Evolutionary conservation across 768 basidiomycete species (phyloP), one percentile per base, ranked within the genome.

Genomic region (Lyophyllum shimeji): DNA sequence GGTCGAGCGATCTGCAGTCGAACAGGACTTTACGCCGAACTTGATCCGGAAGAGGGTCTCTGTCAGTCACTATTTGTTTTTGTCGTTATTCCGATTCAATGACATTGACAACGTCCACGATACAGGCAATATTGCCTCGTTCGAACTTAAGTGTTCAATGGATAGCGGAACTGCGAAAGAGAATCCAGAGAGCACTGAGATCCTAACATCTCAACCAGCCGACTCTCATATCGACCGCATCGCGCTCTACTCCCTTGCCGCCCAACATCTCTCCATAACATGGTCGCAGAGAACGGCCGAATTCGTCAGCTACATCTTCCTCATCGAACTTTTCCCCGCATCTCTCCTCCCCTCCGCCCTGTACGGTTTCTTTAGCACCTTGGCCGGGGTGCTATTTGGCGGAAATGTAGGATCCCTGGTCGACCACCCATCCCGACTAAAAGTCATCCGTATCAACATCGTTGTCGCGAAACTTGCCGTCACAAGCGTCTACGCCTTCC

Each of bases 261-360:
- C 39, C 15, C 39, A 40, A 18, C 39, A 40, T 18, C 9, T 40
- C 39, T 40, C 39, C 39, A n/a, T 40, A 40, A 40, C 45, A 24
- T 66, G 68, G 76, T 71, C 70, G 0, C 66, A 73, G 31, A 65
- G 76, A 29, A 73, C 71, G 0, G 69, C 69, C 3, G 75, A 78
- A 59, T 80, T 79, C 48, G 76, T 74, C 0, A 60, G 72, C 5
- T 77, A 76, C 57, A 67, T 82, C 13, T 75, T 72, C 58, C 68
- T 81, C 27, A 69, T 79, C 50, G 64, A 62, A 1, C 60, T 76
- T 18, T 81, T 77, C 66, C 73, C 73, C 6, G 58, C 65, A 24
- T 77, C 79, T 0, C 69, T 82, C 2, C 65, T 83, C 0, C 80
- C 80, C 1, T 74, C 79, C 0, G 79, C 81, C 1, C 65, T 82